Evolutionary conservation across 2,329 filamentous ascomycete genomes (phyloP), one percentile per base, ranked within the genome.

Genomic region (Xylariaceae sp.): DNA sequence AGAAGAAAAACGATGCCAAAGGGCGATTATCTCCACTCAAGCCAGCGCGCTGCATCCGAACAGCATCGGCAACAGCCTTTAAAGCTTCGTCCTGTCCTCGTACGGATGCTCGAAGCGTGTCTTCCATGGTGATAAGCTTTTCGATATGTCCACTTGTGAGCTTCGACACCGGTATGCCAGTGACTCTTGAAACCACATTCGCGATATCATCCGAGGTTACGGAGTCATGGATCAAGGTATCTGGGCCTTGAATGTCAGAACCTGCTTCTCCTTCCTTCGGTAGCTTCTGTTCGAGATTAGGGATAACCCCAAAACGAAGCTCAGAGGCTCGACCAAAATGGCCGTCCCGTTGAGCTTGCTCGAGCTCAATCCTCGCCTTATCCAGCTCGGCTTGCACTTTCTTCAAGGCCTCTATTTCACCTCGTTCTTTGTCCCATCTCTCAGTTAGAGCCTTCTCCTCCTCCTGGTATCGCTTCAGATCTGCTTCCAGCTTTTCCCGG

Each of bases 151-250:
- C 92, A 7, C 88, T 85, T 59, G 94, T 96, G 39, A 98, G 76
- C 66, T 95, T 97, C 22, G 84, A 85, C 20, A 95, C 86, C 0
- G 93, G 93, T 49, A 96, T 97, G 22, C 93, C 92, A 0, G 93
- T 97, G 22, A 89, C 85, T 43, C 89, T 80, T 2, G 90, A 93
- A 4, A 97, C 93, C 1, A 98, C 92, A 33, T 80, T 82, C 44
- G 89, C 91, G 59, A 98, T 97, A 58, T 98, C 93, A 58, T 97
- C 92, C 1, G 90, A 79, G 0, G 87, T 95, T n/a, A 98, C 93
- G 1, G 88, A 86, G 64, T 98, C 93, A 62, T 97, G 92, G 22
- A 97, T 83, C 12, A 97, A 73, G 2, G 79, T 79, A 46, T 83
- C 66, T 67, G 64, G 39, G 59, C 55, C 55, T 64, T 61, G 42